A percentile compares a stretch with the other conserved stretches of the same genome.
Conservation (phyloP, 1,284 basidiomycete species). For the Xerocomus amazonicus region DNA sequence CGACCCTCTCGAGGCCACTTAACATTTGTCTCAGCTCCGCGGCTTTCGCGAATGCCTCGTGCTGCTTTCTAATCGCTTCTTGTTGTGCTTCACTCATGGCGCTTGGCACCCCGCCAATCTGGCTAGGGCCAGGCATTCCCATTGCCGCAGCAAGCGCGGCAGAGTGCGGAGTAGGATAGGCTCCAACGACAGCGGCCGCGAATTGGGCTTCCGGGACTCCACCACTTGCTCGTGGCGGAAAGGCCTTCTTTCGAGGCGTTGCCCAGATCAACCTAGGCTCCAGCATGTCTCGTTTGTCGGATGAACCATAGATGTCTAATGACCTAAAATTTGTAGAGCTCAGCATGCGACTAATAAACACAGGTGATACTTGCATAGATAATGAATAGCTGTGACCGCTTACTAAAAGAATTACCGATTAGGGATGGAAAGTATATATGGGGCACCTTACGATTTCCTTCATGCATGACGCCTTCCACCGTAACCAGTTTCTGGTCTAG, state of each 20-base stretch:
- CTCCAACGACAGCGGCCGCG: conserved; percentile 1
- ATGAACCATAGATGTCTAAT: conserved; percentile 67
- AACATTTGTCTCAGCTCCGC: conserved; percentile 65
- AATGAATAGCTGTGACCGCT: conserved; percentile 50
- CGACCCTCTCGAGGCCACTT: conserved; percentile 67
- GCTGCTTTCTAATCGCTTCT: conserved; percentile 44
- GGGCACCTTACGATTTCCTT: conserved; percentile 62
- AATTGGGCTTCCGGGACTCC: conserved; percentile 20
- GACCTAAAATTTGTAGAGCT: conserved; percentile 40
- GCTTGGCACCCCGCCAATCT: conserved; percentile 5
- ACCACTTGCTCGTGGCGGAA: conserved; percentile 32
- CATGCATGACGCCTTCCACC: conserved; percentile 72
- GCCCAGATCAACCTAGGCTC: conserved; percentile 74
- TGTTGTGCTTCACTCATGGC: conserved; percentile 34
- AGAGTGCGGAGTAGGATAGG: neutral
- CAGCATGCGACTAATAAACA: conserved; percentile 4
- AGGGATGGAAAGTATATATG: neutral
- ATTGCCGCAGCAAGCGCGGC: conserved; percentile 17
- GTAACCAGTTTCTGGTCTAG: conserved; percentile 62
- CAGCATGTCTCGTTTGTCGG: conserved; percentile 53
- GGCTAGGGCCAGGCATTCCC: conserved; percentile 22
- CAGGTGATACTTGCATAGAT: conserved; percentile 46
- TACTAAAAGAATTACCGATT: conserved; percentile 36
- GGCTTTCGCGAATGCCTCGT: conserved; percentile 56
- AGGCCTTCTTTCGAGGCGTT: conserved; percentile 62